A percentile compares a stretch with the other conserved stretches of the same genome.
These are phyloP conservation scores for Blastobotrys apis DNA, from an alignment of 1,139 yeast species.

Conservation along the genomic window DNA sequence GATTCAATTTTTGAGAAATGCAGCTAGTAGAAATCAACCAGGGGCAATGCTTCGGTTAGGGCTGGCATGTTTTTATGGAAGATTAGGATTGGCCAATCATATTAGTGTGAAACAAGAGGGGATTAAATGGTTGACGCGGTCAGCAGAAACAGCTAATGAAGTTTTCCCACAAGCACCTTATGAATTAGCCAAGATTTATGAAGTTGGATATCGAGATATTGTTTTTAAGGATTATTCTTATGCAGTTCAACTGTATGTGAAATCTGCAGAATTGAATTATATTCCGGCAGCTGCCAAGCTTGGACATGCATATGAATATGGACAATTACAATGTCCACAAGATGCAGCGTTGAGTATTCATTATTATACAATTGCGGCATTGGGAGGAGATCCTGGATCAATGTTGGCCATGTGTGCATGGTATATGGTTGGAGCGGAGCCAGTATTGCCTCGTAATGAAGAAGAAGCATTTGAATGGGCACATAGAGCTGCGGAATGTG, in stretches of 20 bases:
- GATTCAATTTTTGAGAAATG: slow-evolving; percentile 74
- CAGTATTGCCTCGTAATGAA: slow-evolving; percentile 72
- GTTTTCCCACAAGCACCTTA: slow-evolving; percentile 88
- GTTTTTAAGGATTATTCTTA: slow-evolving; percentile 79
- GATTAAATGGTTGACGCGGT: slow-evolving; percentile 87
- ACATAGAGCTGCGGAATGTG: slow-evolving; percentile 69
- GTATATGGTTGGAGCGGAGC: slow-evolving; percentile 89
- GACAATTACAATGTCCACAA: slow-evolving; percentile 68
- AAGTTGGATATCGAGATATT: slow-evolving; percentile 79
- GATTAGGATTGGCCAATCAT: slow-evolving; percentile 74
- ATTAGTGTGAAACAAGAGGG: slow-evolving; percentile 76
- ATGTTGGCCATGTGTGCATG: slow-evolving; percentile 96
- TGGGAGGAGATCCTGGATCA: slow-evolving; percentile 80
- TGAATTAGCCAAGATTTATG: slow-evolving; percentile 82
- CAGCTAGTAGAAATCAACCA: slow-evolving; percentile 88
- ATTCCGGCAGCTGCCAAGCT: slow-evolving; percentile 72
- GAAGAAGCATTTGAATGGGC: slow-evolving; percentile 96
- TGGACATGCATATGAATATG: slow-evolving; percentile 82
- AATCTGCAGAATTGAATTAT: slow-evolving; percentile 87
- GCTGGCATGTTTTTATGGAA: slow-evolving; percentile 72
- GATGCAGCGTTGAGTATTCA: slow-evolving; percentile 86
- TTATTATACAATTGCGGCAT: slow-evolving; percentile 87
- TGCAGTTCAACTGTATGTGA: slow-evolving; percentile 80
- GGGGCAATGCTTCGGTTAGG: slow-evolving; percentile 95
- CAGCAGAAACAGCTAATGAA: slow-evolving; percentile 78